Evolutionary conservation across 805 yeast genomes (phyloP).

Genomic region (Nakazawaea populi): DNA sequence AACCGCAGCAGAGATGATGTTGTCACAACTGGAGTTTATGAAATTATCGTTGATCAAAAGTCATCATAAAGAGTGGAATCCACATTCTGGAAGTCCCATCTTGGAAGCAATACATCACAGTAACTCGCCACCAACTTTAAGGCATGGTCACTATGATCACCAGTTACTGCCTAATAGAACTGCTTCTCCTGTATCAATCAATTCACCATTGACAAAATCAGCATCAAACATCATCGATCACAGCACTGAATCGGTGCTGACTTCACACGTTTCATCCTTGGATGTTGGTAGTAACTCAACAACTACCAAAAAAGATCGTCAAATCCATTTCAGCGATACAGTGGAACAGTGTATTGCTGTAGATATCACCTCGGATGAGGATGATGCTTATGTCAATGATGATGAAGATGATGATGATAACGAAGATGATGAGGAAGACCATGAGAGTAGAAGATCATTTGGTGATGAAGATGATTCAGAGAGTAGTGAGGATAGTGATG

Average conservation of each 20-base stretch:
- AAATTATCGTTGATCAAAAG: constrained; percentile 14
- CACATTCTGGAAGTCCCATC: constrained; percentile 25
- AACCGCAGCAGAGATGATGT: constrained; percentile 76
- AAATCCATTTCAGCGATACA: constrained; percentile 87
- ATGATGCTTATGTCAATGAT: constrained; percentile 16
- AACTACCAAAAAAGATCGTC: constrained; percentile 41
- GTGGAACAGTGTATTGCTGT: constrained; percentile 93
- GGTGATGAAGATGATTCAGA: constrained; percentile 51
- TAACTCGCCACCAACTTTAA: not conserved
- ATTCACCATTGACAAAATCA: not conserved
- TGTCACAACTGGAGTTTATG: constrained; percentile 44
- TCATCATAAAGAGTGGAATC: constrained; percentile 3
- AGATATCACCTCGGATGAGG: constrained; percentile 28
- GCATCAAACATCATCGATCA: not conserved
- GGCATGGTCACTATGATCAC: not conserved
- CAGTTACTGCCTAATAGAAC: not conserved
- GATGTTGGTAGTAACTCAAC: not conserved
- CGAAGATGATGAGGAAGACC: constrained; percentile 21
- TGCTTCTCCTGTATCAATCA: constrained; percentile 1
- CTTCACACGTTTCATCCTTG: not conserved
- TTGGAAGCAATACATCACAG: constrained; percentile 17
- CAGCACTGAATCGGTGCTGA: not conserved
- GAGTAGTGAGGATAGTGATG: constrained; percentile 47
- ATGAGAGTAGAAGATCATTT: constrained; percentile 16
- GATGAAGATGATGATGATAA: constrained; percentile 12